Evolutionary conservation across 1,139 yeast species (phyloP).

Genomic region (Arxiozyma heterogenica): DNA sequence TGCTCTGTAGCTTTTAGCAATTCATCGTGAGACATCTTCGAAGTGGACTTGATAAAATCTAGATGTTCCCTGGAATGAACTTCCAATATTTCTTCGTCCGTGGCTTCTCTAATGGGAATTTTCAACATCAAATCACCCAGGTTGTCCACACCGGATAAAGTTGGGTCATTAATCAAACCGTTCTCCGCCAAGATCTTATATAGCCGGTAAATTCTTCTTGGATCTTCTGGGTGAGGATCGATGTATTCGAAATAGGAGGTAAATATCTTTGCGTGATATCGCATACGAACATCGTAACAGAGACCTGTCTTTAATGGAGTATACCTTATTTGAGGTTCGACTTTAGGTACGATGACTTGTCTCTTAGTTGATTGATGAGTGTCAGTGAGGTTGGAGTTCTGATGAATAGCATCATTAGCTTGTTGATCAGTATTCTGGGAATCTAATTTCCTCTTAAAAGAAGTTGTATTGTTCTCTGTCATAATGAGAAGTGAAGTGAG

Average conservation of each 20-base stretch:
- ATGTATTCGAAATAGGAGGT: conserved; percentile 88
- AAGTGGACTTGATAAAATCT: conserved; percentile 65
- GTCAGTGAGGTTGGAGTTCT: background rate
- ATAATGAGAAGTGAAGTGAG: background rate
- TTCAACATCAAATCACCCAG: conserved; percentile 81
- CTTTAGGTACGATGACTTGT: conserved; percentile 45
- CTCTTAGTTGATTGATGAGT: conserved; percentile 15
- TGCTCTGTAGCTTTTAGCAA: conserved; percentile 76
- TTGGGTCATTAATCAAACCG: conserved; percentile 75
- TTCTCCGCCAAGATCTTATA: conserved; percentile 91
- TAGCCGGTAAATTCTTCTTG: conserved; percentile 87
- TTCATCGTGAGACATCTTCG: conserved; percentile 68
- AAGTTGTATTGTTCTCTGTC: background rate
- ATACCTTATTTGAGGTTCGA: conserved; percentile 38
- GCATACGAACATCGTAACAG: conserved; percentile 93
- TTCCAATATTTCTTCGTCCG: conserved; percentile 71
- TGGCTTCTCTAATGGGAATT: conserved; percentile 84
- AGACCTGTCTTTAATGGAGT: conserved; percentile 81
- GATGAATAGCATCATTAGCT: background rate
- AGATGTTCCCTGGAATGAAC: conserved; percentile 83
- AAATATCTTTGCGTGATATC: conserved; percentile 91
- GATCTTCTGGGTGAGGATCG: conserved; percentile 99
- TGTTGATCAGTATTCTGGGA: background rate
- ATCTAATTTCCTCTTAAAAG: conserved; percentile 3
- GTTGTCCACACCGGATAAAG: conserved; percentile 69